Percentiles rank a stretch among this genome's conserved stretches.
Evolutionary conservation across 2,329 filamentous ascomycete species (phyloP).

Genomic region (Pyrenophora graminea): DNA sequence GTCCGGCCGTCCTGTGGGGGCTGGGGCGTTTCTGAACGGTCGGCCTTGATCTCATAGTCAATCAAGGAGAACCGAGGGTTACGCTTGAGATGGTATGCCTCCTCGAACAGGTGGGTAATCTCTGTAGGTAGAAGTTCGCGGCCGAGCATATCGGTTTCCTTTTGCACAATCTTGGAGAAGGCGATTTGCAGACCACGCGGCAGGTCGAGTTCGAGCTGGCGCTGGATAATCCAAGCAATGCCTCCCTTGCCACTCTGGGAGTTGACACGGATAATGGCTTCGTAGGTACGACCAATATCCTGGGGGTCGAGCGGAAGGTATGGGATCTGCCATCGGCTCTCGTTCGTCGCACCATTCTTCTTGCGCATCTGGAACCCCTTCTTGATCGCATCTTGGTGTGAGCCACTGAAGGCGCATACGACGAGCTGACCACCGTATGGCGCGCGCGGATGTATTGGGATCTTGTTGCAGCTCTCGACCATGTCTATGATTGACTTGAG

Average conservation of each 20-base stretch:
- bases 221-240: slow-evolving; percentile 89
- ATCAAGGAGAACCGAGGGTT: slow-evolving; percentile 85
- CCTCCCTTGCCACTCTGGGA: slow-evolving; percentile 95
- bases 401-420: slow-evolving; percentile 89
- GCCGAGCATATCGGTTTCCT: slow-evolving; percentile 75
- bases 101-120: slow-evolving; percentile 85
- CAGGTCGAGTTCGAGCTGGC: slow-evolving; percentile 86
- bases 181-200: slow-evolving; percentile 90
- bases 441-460: slow-evolving; percentile 84
- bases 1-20: slow-evolving; percentile 71
- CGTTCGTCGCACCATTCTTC: slow-evolving; percentile 59
- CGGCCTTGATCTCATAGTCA: slow-evolving; percentile 88
- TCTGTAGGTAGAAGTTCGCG: slow-evolving; percentile 83
- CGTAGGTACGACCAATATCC: slow-evolving; percentile 95
- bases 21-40: slow-evolving; percentile 75
- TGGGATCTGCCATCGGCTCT: slow-evolving; percentile 80
- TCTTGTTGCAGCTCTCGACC: slow-evolving; percentile 92
- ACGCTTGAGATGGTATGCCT: slow-evolving; percentile 80
- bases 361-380: slow-evolving; percentile 79
- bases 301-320: slow-evolving; percentile 92
- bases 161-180: slow-evolving; percentile 86
- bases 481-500: slow-evolving; percentile 83
- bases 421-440: slow-evolving; percentile 91
- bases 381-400: slow-evolving; percentile 95
- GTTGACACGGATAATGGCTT: slow-evolving; percentile 97